Evolutionary conservation across 2,329 filamentous ascomycete genomes (phyloP).

Genomic region (Talaromyces amestolkiae): DNA sequence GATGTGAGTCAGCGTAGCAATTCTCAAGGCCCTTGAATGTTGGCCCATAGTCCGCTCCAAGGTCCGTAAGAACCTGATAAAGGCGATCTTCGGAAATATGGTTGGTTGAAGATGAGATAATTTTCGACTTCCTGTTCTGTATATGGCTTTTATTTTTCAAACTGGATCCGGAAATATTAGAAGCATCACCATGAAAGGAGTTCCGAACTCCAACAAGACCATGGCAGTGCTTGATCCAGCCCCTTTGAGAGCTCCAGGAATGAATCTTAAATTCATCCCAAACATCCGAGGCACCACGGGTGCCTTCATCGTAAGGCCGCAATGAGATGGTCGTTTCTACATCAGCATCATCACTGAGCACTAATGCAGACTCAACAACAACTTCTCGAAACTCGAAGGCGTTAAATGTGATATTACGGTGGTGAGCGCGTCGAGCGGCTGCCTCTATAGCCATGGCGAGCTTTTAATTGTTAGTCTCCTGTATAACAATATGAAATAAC

Average conservation of each 20-base stretch:
- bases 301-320: constrained; percentile 37
- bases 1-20: constrained; percentile 40
- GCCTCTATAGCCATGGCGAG: constrained; percentile 34
- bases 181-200: constrained; percentile 23
- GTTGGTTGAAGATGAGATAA: constrained; percentile 4
- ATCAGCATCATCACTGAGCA: constrained; percentile 49
- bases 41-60: constrained; percentile 53
- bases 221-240: constrained; percentile 30
- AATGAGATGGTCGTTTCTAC: constrained; percentile 53
- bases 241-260: constrained; percentile 28
- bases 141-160: background rate
- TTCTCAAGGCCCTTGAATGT: constrained; percentile 53
- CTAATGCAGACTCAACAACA: constrained; percentile 47
- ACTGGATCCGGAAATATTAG: background rate
- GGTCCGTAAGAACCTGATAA: constrained; percentile 48
- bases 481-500: background rate
- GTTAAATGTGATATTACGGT: constrained; percentile 35
- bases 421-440: constrained; percentile 29
- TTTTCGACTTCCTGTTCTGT: background rate
- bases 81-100: constrained; percentile 39
- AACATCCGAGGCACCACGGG: constrained; percentile 31
- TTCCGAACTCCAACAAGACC: constrained; percentile 28
- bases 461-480: constrained; percentile 7
- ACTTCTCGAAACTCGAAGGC: constrained; percentile 51
- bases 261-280: constrained; percentile 31